Conservation (phyloP, 257 asterid genomes). For the Scutellaria minor region DNA sequence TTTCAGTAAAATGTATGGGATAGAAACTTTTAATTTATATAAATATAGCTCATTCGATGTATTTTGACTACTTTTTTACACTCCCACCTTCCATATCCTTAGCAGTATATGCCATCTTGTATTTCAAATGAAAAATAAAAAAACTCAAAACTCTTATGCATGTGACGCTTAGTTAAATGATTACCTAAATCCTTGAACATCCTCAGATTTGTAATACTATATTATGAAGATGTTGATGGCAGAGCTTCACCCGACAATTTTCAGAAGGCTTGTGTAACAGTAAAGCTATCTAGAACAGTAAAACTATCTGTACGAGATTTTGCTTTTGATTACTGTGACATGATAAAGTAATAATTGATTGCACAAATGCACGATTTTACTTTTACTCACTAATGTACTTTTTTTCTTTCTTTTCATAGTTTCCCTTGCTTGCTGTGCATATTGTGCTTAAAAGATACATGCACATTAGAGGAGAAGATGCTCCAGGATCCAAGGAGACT, state of each 20-base stretch:
- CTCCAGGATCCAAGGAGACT: slow-evolving; percentile 94
- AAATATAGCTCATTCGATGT: neutral
- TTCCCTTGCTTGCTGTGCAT: slow-evolving; percentile 96
- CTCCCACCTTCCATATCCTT: neutral
- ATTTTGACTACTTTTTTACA: neutral
- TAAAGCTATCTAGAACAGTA: too few relatives aligned
- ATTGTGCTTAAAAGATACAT: slow-evolving; percentile 94
- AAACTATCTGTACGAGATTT: neutral
- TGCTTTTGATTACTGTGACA: slow-evolving; percentile 5
- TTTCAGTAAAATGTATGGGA: neutral
- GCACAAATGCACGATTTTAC: neutral
- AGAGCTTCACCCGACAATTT: neutral
- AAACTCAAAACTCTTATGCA: neutral
- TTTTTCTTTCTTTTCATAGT: slow-evolving; percentile 46
- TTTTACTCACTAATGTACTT: slow-evolving; percentile 18
- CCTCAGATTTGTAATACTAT: neutral
- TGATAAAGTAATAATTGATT: slow-evolving; percentile 19
- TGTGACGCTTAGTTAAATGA: neutral
- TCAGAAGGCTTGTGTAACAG: neutral
- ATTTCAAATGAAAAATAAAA: neutral
- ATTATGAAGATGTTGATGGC: neutral
- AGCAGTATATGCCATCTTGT: neutral
- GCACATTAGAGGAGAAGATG: slow-evolving; percentile 91
- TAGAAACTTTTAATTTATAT: neutral
- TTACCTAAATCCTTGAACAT: neutral